A percentile compares a stretch with the other conserved stretches of the same genome.
phyloP scores from a whole-genome alignment of 768 basidiomycete genomes.

The Boletus tylopilopsis region DNA sequence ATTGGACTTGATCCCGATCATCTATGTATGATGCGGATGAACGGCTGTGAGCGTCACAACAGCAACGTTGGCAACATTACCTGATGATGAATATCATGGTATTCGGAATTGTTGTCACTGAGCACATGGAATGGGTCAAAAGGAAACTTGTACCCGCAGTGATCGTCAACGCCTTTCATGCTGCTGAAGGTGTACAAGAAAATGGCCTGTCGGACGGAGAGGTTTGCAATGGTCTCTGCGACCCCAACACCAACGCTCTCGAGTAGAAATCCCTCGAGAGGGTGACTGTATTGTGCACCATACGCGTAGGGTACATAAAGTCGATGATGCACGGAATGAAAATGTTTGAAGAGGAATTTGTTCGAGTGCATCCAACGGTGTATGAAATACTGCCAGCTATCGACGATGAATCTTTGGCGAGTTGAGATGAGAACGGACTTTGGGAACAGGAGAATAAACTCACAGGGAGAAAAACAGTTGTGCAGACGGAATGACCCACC shows the following conservation, averaged over 20 bases:
- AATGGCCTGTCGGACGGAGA: constrained; percentile 80
- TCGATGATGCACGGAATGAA: constrained; percentile 94
- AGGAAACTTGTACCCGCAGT: constrained; percentile 86
- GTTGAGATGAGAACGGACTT: neutral
- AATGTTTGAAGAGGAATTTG: constrained; percentile 84
- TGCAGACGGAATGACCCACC: constrained; percentile 82
- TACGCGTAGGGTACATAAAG: constrained; percentile 97
- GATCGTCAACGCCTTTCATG: constrained; percentile 93
- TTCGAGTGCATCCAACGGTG: constrained; percentile 91
- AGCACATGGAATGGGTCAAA: constrained; percentile 90
- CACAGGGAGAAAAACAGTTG: constrained; percentile 83
- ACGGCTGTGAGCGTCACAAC: neutral
- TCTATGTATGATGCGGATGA: too few relatives aligned
- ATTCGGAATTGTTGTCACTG: constrained; percentile 88
- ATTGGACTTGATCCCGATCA: constrained; percentile 89
- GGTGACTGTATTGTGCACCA: constrained; percentile 97
- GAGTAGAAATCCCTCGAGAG: constrained; percentile 87
- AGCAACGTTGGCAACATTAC: constrained; percentile 30
- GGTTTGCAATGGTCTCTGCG: constrained; percentile 64
- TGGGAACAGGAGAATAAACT: constrained; percentile 31
- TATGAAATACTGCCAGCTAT: constrained; percentile 98
- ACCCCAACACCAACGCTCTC: constrained; percentile 79
- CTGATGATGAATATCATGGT: constrained; percentile 98
- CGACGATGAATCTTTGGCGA: constrained; percentile 76
- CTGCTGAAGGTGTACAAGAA: constrained; percentile 82